Base-by-base conservation (phyloP, 305 asterid species). In the Fraxinus floribunda region DNA sequence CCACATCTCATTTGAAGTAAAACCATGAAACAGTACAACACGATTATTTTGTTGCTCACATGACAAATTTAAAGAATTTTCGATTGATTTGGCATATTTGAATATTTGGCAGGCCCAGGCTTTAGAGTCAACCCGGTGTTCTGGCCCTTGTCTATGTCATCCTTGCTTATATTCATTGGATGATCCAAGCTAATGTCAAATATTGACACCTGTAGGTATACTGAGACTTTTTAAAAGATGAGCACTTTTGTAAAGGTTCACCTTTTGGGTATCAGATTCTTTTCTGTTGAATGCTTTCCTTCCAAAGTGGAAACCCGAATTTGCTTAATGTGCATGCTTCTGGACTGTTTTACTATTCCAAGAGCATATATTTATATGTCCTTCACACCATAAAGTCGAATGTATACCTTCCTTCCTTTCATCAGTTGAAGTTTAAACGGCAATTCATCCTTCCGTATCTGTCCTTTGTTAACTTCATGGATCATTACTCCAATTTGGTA, bases 221-320 rank as follows among this genome's bases (percentile, higher is more conserved):
- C n/a, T 60, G 34, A 18, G 36, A 46, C 73, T 39, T 80, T 1
- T 22, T 36, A 66, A 24, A 75, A 82, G 39, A 20, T 9, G 0
- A 71, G 76, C 76, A 71, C 39, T 26, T 68, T 5, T 68, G 15
- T 70, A n/a, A 60, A 78, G 39, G 52, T 46, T 80, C 76, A 77
- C 62, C 80, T 80, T 80, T 66, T 71, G 75, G 26, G 97, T 88
- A 94, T 93, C 98, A 84, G 82, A 89, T 93, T 90, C 97, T 87
- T 78, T 89, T 82, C 64, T 81, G 79, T 88, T 86, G 72, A 44
- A 66, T 80, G 78, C 83, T 81, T 81, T 84, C 81, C 90, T 77
- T 90, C 84, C 91, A 80, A 46, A 85, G 92, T 93, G 95, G 92
- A 90, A 86, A 57, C 76, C 41, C 52, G 89, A 86, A 89, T 93